Evolutionary conservation across 1,284 basidiomycete genomes (phyloP).

Genomic region (Limonomyces culmigenus): DNA sequence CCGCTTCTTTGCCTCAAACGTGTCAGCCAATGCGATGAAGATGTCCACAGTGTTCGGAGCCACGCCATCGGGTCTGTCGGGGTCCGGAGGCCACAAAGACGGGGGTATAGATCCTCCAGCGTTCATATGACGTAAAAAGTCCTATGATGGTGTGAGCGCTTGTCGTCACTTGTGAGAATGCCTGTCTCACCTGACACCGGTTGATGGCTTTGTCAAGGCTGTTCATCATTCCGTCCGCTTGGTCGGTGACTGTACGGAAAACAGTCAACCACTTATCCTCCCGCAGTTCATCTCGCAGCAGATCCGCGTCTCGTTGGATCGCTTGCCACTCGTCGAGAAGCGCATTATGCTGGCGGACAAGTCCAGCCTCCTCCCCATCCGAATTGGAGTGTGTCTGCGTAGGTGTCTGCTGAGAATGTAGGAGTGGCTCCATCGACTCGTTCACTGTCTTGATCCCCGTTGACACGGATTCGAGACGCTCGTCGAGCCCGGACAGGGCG

Average conservation of each 20-base stretch:
- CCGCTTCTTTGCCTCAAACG: slow-evolving; percentile 78
- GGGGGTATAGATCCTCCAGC: too few relatives aligned
- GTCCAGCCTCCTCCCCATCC: slow-evolving; percentile 26
- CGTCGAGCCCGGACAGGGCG: slow-evolving; percentile 64
- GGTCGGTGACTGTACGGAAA: slow-evolving; percentile 83
- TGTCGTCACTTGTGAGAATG: too few relatives aligned
- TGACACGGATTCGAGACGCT: slow-evolving; percentile 58
- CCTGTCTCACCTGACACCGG: slow-evolving; percentile 63
- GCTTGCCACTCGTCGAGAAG: slow-evolving; percentile 64
- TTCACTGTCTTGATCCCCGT: slow-evolving; percentile 52
- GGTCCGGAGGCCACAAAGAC: too few relatives aligned
- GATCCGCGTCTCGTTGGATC: slow-evolving; percentile 66
- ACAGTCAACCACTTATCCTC: slow-evolving; percentile 93
- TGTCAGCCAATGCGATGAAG: slow-evolving; percentile 47
- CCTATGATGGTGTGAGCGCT: too few relatives aligned
- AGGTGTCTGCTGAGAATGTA: slow-evolving; percentile 31
- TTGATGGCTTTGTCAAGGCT: slow-evolving; percentile 83
- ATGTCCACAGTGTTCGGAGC: slow-evolving; percentile 41
- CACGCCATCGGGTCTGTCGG: too few relatives aligned
- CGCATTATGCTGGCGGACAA: slow-evolving; percentile 55
- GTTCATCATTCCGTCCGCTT: slow-evolving; percentile 94
- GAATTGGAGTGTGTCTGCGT: slow-evolving; percentile 18
- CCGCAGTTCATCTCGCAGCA: slow-evolving; percentile 76
- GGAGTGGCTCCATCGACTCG: slow-evolving; percentile 41
- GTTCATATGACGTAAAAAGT: too few relatives aligned